Conservation (phyloP, 495 filamentous ascomycete genomes). For the Lepidopterella palustris region DNA sequence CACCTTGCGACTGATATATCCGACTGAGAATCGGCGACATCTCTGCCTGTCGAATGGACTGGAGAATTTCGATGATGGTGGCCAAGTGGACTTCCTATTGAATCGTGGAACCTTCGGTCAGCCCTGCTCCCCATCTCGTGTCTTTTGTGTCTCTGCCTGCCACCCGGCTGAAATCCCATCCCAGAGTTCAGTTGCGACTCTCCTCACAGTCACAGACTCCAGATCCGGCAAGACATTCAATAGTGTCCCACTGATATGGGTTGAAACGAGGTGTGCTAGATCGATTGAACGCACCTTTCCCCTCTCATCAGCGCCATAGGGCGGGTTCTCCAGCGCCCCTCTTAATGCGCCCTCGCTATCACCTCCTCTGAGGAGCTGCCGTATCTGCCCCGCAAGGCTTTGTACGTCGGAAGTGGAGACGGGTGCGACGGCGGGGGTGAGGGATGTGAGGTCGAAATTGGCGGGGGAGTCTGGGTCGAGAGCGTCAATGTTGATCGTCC, state of each 20-base stretch:
- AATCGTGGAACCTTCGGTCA: conserved; percentile 13
- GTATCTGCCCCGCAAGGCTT: conserved; percentile 64
- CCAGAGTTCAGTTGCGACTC: conserved; percentile 8
- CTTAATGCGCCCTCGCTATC: conserved; percentile 80
- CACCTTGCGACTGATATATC: conserved; percentile 63
- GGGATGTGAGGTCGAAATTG: conserved; percentile 79
- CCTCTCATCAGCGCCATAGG: conserved; percentile 61
- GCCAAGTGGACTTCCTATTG: conserved; percentile 66
- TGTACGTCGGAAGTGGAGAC: conserved; percentile 66
- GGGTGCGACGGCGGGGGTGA: conserved; percentile 63
- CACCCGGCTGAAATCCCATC: conserved; percentile 11
- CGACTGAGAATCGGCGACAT: conserved; percentile 78
- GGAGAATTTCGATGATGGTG: conserved; percentile 78
- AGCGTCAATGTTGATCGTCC: conserved; percentile 89
- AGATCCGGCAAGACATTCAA: conserved; percentile 22
- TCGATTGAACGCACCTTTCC: conserved; percentile 54
- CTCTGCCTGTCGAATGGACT: conserved; percentile 82
- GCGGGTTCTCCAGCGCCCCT: conserved; percentile 67
- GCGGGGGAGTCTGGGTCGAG: conserved; percentile 77
- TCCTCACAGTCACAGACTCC: not conserved
- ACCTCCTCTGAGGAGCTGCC: conserved; percentile 76
- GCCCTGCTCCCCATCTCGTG: conserved; percentile 16
- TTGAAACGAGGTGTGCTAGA: conserved; percentile 2
- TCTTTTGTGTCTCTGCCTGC: conserved; percentile 14
- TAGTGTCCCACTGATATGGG: conserved; percentile 11